Evolutionary conservation across 495 filamentous ascomycete species (phyloP), one percentile per base, ranked within the genome.

Genomic region (Oleoguttula mirabilis): DNA sequence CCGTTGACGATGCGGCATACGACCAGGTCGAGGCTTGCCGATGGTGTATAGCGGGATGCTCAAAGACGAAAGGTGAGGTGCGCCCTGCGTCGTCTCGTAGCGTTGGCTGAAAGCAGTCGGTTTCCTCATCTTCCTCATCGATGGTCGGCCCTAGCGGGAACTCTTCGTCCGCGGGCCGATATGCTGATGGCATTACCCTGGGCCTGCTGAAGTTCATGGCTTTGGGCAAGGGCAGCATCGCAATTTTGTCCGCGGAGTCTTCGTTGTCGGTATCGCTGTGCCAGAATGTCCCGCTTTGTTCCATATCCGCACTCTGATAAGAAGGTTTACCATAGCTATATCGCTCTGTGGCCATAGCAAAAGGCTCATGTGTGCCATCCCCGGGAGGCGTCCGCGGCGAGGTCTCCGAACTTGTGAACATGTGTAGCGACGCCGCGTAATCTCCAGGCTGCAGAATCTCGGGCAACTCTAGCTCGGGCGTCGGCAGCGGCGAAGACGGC

Each of bases 231-330:
- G 14, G 28, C 30, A n/a, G 25, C 16, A 5, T 37, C 11, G 10
- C 11, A 22, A 17, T 12, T 21, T 32, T 34, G 8, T 6, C 3
- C 20, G 12, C 16, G 3, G 21, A 24, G 2, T 4, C 11, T n/a
- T 39, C 36, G 20, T 21, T 46, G 21, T 46, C 43, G 6, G 43
- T 46, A 40, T 46, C 43, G 28, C 43, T 46, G 28, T 46, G 23
- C 35, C 34, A 40, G 36, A 46, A 46, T 3, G 43, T 46, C 8
- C 32, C 40, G 14, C 12, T 20, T n/a, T 33, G 16, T 6, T 30
- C 27, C 8, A 30, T 30, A 30, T 30, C n/a, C n/a, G n/a, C n/a
- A n/a, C n/a, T n/a, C n/a, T n/a, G n/a, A n/a, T n/a, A n/a, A n/a
- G n/a, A n/a, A n/a, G n/a, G n/a, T n/a, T n/a, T n/a, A n/a, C n/a